Base-by-base conservation (phyloP, 2,329 filamentous ascomycete genomes). In the Cyphellophora europaea region DNA sequence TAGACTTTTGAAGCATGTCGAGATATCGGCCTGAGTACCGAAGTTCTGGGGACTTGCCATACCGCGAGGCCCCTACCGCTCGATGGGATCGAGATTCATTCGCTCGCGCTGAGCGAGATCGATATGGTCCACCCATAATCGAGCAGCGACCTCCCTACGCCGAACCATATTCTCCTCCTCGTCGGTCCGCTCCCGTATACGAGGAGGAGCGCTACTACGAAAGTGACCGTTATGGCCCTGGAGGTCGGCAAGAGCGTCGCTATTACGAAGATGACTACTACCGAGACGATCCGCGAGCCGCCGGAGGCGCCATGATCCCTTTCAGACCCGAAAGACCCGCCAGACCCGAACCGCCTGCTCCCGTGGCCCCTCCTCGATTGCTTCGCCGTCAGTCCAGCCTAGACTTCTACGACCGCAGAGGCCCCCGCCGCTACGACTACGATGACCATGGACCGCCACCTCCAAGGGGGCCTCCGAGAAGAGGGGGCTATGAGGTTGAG, bases 331-430 rank as follows among this genome's bases (percentile, higher is more conserved):
- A 75, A 38, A 66, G 71, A 35, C 71, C 73, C 19, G 71, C 72
- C 6, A 38, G 47, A 34, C 72, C 70, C 3, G 61, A 67, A 35
- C 30, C 30, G 15, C 21, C 21, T 25, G 61, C 67, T 28, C 63
- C 65, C 30, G 68, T 71, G 19, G 71, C 82, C 30, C 87, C 86
- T 2, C 67, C 69, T 18, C 14, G 19, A n/a, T 69, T 88, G 44
- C 53, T 91, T 33, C 75, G 88, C 38, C 76, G 88, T 28, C 87
- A 93, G 56, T 93, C 86, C 11, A 93, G 86, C 34, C 69, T 94
- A 25, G 88, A 94, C 56, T 93, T 83, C 0, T 94, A 86, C 53
- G 88, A 95, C 58, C 78, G 87, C 32, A 77, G 77, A 17, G 80
- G 83, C 1, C 49, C 68, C 36, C 66, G 69, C 19, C 67, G 72